Base-by-base conservation (phyloP, 768 basidiomycete species). In the Cyclocybe cylindracea region DNA sequence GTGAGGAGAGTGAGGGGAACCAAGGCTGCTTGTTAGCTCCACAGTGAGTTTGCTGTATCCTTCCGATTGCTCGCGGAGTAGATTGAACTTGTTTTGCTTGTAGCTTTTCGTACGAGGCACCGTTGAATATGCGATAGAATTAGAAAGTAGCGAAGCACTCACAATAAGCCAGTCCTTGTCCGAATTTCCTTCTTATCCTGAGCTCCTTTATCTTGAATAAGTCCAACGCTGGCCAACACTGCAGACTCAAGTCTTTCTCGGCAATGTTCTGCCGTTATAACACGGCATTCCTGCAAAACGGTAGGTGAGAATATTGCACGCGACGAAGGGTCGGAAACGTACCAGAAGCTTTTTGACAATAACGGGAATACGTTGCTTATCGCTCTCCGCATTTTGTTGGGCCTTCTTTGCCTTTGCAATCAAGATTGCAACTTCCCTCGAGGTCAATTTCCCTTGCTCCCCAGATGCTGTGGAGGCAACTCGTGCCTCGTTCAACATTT, bases 41-140 rank as follows among this genome's bases (percentile, higher is more conserved):
- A 88, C 83, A 24, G 87, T 83, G 32, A 98, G 83, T 68, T 95
- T 94, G 66, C 92, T 92, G 73, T 94, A 99, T 7, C 97, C 97
- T 73, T 98, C 96, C 1, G 94, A 94, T 61, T 97, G 92, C 72
- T 99, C 97, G 35, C 97, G 88, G 11, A 98, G 82, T 36, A 99
- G 82, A 65, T 98, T 99, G 77, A 95, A 96, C 70, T 98, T 99
- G 73, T 94, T 94, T 69, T 99, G 96, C 69, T 94, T 94, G 75
- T 94, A 96, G 66, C 92, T 95, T 64, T n/a, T 47, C 13, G 38
- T 45, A 24, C 50, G 10, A 19, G 16, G 18, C 16, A 18, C 41
- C 24, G 47, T 46, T 44, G 54, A 39, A 18, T 51, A 36, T 46
- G 51, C 46, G 35, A 42, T 7, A 31, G 39, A 37, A 34, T 7